A percentile compares a stretch with the other conserved stretches of the same genome.
These are phyloP conservation scores for Diospyros kaki DNA, from an alignment of 148 eudicot species.

Conservation along the genomic window DNA sequence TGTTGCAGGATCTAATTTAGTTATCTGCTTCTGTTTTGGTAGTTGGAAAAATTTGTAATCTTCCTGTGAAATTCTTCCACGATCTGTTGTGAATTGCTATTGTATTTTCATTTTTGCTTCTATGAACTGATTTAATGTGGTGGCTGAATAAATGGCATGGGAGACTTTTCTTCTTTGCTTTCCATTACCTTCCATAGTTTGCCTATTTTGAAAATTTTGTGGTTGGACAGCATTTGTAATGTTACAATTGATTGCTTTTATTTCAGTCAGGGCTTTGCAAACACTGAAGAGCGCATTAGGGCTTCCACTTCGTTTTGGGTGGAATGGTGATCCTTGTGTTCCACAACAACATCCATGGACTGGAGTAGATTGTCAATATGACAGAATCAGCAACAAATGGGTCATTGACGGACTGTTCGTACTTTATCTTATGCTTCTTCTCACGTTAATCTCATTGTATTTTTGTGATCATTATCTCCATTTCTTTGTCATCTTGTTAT, in stretches of 20 bases:
- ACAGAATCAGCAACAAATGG: slow-evolving; percentile 55
- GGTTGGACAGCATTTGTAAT: background rate
- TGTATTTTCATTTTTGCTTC: background rate
- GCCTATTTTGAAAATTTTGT: background rate
- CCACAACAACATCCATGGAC: slow-evolving; percentile 98
- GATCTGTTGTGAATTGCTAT: background rate
- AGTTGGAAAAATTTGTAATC: background rate
- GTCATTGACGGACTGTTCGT: slow-evolving; percentile 94
- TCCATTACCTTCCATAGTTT: slow-evolving; percentile 10
- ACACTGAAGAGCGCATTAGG: slow-evolving; percentile 63
- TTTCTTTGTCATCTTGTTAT: too few species aligned
- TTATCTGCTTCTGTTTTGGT: slow-evolving; percentile 1
- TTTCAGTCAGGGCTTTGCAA: slow-evolving; percentile 74
- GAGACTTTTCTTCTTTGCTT: slow-evolving; percentile 8
- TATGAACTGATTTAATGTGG: background rate
- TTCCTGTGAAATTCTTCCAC: background rate
- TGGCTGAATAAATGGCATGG: background rate
- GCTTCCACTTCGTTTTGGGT: slow-evolving; percentile 95
- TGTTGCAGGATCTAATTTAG: background rate
- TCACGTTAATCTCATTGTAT: background rate
- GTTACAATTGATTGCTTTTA: background rate
- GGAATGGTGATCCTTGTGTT: slow-evolving; percentile 99
- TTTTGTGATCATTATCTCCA: too few species aligned
- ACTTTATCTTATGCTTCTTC: slow-evolving; percentile 11
- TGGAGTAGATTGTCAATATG: slow-evolving; percentile 90